Evolutionary conservation across 495 filamentous ascomycete species (phyloP).

Genomic region (Aspergillus nidulans): DNA sequence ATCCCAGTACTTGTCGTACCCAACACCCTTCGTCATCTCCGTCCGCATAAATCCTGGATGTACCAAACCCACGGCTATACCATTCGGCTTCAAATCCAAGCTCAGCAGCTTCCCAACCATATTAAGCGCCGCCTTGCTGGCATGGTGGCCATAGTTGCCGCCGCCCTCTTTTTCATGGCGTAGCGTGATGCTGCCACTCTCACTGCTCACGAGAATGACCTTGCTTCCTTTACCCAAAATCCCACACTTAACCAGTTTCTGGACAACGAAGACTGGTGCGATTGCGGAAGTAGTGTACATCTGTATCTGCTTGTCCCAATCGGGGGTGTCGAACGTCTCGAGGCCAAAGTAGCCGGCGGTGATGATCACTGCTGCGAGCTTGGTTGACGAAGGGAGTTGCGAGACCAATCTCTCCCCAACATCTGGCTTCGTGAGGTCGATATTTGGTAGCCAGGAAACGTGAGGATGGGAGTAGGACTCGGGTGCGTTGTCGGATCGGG

Average conservation of each 20-base stretch:
- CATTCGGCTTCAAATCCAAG: conserved; percentile 60
- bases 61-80: conserved; percentile 60
- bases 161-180: conserved; percentile 64
- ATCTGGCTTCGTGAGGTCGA: conserved; percentile 53
- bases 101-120: conserved; percentile 71
- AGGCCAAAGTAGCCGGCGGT: conserved; percentile 65
- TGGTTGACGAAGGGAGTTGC: conserved; percentile 37
- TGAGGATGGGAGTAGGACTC: conserved; percentile 27
- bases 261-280: conserved; percentile 62
- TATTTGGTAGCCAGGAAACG: conserved; percentile 46
- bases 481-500: conserved; percentile 40
- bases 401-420: conserved; percentile 49
- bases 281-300: conserved; percentile 71
- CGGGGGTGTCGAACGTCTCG: conserved; percentile 58
- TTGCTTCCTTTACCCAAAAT: conserved; percentile 51
- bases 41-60: conserved; percentile 76
- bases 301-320: conserved; percentile 59
- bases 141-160: conserved; percentile 71
- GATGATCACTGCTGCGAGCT: conserved; percentile 57
- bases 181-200: conserved; percentile 64
- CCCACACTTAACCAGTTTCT: conserved; percentile 52
- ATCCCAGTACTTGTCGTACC: conserved; percentile 69
- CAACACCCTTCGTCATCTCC: conserved; percentile 66
- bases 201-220: conserved; percentile 61
- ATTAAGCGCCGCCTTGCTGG: conserved; percentile 65